Evolutionary conservation across 306 rosid species (phyloP).

Genomic region (Castanospermum australe): DNA sequence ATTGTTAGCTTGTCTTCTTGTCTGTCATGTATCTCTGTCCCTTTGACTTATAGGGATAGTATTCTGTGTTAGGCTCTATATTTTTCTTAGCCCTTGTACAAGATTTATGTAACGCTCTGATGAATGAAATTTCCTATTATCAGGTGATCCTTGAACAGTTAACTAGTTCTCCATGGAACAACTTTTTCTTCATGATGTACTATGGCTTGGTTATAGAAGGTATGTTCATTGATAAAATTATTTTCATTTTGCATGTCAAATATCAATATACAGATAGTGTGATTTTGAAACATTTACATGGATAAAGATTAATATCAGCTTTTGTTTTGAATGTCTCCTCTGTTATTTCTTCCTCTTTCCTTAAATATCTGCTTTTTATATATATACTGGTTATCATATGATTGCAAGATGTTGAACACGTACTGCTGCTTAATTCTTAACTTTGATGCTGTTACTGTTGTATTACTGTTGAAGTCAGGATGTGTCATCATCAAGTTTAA

Average conservation of each 20-base stretch:
- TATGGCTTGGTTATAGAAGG: conserved; percentile 95
- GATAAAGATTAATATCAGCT: background rate
- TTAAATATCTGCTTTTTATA: background rate
- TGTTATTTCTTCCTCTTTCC: background rate
- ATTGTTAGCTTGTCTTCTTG: background rate
- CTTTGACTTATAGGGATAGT: conserved; percentile 1
- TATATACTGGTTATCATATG: background rate
- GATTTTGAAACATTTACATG: background rate
- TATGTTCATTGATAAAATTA: conserved; percentile 20
- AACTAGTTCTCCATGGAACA: conserved; percentile 88
- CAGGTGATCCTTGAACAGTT: conserved; percentile 88
- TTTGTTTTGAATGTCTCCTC: conserved; percentile 15
- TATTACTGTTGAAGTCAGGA: background rate
- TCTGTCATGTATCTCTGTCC: background rate
- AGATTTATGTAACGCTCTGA: conserved; percentile 6
- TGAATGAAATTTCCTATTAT: conserved; percentile 26
- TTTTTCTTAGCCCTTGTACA: background rate
- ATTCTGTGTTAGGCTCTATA: background rate
- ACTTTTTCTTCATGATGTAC: conserved; percentile 78
- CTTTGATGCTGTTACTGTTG: background rate
- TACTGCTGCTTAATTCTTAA: background rate
- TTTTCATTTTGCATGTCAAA: background rate
- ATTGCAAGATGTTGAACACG: background rate
- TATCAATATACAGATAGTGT: background rate
- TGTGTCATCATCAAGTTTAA: conserved; percentile 8